Base-by-base conservation (phyloP, 2,329 filamentous ascomycete species). In the Ophiostoma sp. region DNA sequence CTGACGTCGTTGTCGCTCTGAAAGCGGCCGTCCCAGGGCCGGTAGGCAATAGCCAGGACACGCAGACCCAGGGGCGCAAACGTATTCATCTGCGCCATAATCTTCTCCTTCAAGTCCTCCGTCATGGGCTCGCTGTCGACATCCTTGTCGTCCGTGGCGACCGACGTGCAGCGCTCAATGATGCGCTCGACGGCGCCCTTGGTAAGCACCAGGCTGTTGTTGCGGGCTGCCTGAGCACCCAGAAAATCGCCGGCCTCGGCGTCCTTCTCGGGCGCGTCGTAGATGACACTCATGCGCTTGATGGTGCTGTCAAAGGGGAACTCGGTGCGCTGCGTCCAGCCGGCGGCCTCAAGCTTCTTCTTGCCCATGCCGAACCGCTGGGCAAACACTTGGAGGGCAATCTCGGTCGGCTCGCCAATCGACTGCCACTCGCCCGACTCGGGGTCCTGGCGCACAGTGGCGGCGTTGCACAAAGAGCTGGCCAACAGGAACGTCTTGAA, bases 281-380 rank as follows among this genome's bases (percentile, higher is more conserved):
- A 93, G 63, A 94, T 86, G 72, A 94, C 91, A 9, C 91, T 92
- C 92, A 94, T 94, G 78, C 91, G 90, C 86, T 94, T 94, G 79
- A 93, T 89, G 77, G 87, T 87, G 72, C 90, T 93, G 80, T 94
- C 92, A 78, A 94, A 95, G n/a, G 92, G 91, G 75, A 92, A 93
- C 78, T 94, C 92, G 70, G 89, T 87, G 0, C 91, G 80, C 77
- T 91, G 87, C 76, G 86, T 87, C 89, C 90, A 91, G n/a, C 87
- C 87, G 5, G 82, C 79, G 2, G 78, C 80, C 73, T 87, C 85
- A 2, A 89, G 81, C 0, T 80, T 78, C 78, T 87, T 87, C 80
- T 89, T 89, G 55, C 88, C 87, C 31, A 83, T 83, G 63, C 86
- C 83, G 79, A 94, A 93, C 52, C 92, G 89, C 77, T 90, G 88